phyloP scores from a whole-genome alignment of 176 grass and related monocot species.

The Hsuehochloa calcarea region DNA sequence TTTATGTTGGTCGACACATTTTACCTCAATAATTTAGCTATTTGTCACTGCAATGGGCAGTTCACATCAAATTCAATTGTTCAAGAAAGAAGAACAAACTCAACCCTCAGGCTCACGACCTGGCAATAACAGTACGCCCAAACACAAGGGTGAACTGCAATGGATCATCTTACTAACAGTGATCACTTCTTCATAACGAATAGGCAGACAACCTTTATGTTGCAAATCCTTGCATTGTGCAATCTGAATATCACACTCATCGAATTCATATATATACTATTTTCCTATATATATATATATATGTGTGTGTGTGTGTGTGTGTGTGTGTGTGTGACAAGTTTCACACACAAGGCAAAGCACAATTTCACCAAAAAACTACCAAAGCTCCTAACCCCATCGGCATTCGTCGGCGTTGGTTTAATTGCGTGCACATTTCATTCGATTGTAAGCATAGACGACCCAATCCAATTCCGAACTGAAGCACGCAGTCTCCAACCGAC shows the following conservation, averaged over 20 bases:
- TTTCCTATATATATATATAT: no score
- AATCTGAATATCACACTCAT: neutral
- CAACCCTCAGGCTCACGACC: neutral
- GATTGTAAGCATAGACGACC: neutral
- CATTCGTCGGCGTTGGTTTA: neutral
- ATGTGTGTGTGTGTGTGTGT: no score
- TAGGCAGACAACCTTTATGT: neutral
- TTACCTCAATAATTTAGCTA: neutral
- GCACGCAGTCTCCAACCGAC: neutral
- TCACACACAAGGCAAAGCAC: neutral
- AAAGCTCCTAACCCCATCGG: neutral
- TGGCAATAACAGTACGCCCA: constrained; percentile 3
- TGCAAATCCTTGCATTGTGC: neutral
- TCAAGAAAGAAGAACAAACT: neutral
- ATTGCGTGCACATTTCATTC: neutral
- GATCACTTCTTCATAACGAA: neutral
- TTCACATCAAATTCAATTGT: neutral
- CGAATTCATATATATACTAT: no score
- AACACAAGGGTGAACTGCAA: neutral
- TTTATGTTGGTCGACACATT: neutral
- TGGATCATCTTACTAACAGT: neutral
- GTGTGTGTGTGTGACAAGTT: neutral
- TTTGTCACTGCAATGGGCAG: neutral
- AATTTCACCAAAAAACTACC: constrained; percentile 24
- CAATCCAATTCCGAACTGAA: constrained; percentile 1